Base-by-base conservation (phyloP, 2,329 filamentous ascomycete genomes). In the Penicillium sp. region DNA sequence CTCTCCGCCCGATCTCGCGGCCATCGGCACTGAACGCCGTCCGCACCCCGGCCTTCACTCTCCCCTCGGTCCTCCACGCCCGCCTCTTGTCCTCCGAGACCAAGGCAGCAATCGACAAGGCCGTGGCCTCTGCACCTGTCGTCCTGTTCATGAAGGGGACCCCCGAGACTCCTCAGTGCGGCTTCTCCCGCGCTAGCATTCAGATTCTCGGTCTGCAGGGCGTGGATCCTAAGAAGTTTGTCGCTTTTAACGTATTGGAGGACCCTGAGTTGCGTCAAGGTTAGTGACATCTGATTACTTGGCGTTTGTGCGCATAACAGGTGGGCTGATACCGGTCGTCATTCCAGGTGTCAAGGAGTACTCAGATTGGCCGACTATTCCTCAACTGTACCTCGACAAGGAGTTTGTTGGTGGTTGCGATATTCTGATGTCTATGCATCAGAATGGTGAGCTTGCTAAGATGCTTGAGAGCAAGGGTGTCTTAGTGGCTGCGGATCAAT, bases 111-210 rank as follows among this genome's bases (percentile, higher is more conserved):
- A 99, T 99, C 71, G 92, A 97, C 78, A 92, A 93, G 77, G 94
- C 94, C 35, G 89, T 99, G 16, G 83, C 81, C 26, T 93, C 93
- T 0, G 90, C 93, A 0, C 94, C 94, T 2, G 94, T 99, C 0
- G 95, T 99, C 0, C 84, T 99, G 59, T 99, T 99, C 84, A 99
- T 99, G 95, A 99, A 99, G 83, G 95, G 95, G 61, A 98, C 95
- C 1, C 95, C 95, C 60, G 93, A 97, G 81, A 92, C 87, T 63
- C 95, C 95, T 22, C 93, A 97, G 79, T 99, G 95, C 80, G 95
- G 95, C 49, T 99, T 97, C 84, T 98, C 94, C 61, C 87, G 93
- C 71, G 94, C 94, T 57, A 92, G 87, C 75, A 96, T 99, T 76
- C 93, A 98, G 83, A 93, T 99, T 71, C 84, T 99, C 65, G 92